Evolutionary conservation across 768 basidiomycete species (phyloP).

Genomic region (Kwoniella sp.): DNA sequence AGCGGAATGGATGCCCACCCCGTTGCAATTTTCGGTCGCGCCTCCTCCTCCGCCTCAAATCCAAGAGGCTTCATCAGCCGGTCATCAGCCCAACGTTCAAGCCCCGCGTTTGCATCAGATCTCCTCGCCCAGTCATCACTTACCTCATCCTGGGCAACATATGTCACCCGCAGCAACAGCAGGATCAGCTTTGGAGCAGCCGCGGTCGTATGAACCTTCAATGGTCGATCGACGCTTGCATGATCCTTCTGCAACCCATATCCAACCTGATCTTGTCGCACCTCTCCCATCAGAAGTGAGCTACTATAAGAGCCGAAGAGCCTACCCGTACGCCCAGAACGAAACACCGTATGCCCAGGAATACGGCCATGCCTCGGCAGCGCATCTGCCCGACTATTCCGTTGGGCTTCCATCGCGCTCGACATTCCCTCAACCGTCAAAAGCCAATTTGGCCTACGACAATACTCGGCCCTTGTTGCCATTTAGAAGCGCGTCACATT

Average conservation of each 20-base stretch:
- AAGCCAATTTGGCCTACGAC: background rate
- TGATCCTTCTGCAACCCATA: constrained; percentile 25
- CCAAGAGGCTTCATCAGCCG: background rate
- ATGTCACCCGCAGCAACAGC: background rate
- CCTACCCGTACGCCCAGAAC: background rate
- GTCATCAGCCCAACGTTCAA: background rate
- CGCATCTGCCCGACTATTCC: background rate
- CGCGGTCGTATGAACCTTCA: constrained; percentile 8
- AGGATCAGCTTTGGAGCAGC: background rate
- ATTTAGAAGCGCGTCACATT: background rate
- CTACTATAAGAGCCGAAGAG: constrained; percentile 5
- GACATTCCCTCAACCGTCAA: background rate
- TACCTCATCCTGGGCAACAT: background rate
- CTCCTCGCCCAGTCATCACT: background rate
- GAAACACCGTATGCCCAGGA: background rate
- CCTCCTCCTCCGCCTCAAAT: constrained; percentile 8
- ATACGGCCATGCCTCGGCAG: background rate
- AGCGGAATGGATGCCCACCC: constrained; percentile 2
- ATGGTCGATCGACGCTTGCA: constrained; percentile 25
- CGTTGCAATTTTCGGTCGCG: background rate
- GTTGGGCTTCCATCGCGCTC: background rate
- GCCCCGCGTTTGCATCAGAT: background rate
- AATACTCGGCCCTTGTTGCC: background rate
- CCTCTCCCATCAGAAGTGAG: constrained; percentile 19
- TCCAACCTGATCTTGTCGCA: constrained; percentile 37